Base-by-base conservation (phyloP, 495 filamentous ascomycete genomes). In the Amniculicola lignicola region DNA sequence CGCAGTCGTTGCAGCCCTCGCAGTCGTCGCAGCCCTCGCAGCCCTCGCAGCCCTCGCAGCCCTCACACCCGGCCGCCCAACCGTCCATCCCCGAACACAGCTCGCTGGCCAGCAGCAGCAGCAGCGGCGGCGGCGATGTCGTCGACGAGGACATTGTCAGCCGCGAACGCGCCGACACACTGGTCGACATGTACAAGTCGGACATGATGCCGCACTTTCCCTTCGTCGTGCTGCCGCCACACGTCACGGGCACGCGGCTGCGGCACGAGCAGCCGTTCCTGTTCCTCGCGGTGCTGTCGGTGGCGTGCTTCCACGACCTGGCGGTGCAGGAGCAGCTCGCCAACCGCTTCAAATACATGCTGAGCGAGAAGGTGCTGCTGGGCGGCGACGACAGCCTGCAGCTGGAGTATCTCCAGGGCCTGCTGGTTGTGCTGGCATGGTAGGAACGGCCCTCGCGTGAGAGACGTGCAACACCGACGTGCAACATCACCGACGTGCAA, bases 161-260 rank as follows among this genome's bases (percentile, higher is more conserved):
- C 1, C 41, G 40, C n/a, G 58, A 62, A 45, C 36, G 18, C 12
- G 58, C 58, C 1, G 52, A 56, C 12, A 56, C 51, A 10, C 29
- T 62, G 25, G 51, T 62, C 12, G 37, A 62, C 12, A 16, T 56
- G 46, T 62, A 56, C 58, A 62, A 56, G 52, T 45, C 52, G 31
- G 51, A 56, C 6, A 56, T 62, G 51, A 62, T 56, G 51, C 51
- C 58, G 4, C 58, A 62, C 23, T 62, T 62, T 18, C 58, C 58
- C 12, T 62, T 56, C 18, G 31, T 62, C 27, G 35, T 51, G 2
- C 16, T 62, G n/a, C 38, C 45, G 10, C 21, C 51, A 1, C 36
- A 56, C n/a, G 40, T 46, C 28, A 55, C 44, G 1, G 58, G 37
- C 0, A 24, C 27, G 7, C n/a, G 15, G 4, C 25, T 62, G 14